These are phyloP conservation scores for Cyanidioschyzon merolae DNA, from an alignment of 23 red algal species.

Conservation along the genomic window DNA sequence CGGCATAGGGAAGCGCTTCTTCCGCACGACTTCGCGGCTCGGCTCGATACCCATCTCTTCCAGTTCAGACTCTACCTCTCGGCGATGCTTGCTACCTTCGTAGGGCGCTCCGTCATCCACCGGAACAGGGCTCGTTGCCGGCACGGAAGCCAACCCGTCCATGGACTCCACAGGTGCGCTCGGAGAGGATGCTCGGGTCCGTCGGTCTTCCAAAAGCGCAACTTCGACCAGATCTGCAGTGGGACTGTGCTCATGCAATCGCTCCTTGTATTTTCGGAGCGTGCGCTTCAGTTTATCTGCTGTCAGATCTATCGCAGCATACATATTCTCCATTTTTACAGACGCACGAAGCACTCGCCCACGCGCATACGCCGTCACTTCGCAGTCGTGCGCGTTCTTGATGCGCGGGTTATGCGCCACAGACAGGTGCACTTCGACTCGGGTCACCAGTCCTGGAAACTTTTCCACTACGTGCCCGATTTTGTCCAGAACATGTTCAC, in stretches of 20 bases:
- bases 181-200: background rate
- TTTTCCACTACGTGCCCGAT: slow-evolving; percentile 43
- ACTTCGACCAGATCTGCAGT: background rate
- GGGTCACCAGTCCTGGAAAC: slow-evolving; percentile 34
- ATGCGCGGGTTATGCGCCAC: slow-evolving; percentile 87
- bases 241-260: slow-evolving; percentile 28
- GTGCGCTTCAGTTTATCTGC: slow-evolving; percentile 59
- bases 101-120: background rate
- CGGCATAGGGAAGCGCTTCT: slow-evolving; percentile 66
- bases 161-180: background rate
- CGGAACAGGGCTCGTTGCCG: slow-evolving; percentile 9
- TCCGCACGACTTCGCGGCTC: slow-evolving; percentile 42
- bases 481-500: slow-evolving; percentile 66
- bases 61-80: slow-evolving; percentile 7
- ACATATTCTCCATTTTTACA: slow-evolving; percentile 56
- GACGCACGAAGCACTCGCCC: slow-evolving; percentile 52
- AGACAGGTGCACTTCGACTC: slow-evolving; percentile 85
- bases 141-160: background rate
- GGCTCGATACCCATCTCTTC: slow-evolving; percentile 14
- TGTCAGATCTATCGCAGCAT: slow-evolving; percentile 54
- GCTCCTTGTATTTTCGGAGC: slow-evolving; percentile 83
- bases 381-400: slow-evolving; percentile 37
- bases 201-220: background rate
- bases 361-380: slow-evolving; percentile 57
- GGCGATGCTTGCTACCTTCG: background rate